Conservation (phyloP, 2,329 filamentous ascomycete species). For the Curvularia sp. region DNA sequence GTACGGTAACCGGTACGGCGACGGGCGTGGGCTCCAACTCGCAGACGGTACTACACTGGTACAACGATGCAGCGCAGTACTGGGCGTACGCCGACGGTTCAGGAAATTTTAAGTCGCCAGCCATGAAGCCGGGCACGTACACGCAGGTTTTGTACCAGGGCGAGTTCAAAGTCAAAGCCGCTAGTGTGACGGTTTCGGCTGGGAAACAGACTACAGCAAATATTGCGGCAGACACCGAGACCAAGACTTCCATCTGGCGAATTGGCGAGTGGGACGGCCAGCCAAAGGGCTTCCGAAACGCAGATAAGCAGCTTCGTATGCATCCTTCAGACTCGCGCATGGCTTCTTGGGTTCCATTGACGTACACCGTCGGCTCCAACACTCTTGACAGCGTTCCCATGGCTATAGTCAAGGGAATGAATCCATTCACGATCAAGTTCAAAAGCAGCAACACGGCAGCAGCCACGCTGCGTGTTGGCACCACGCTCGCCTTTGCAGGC, state of each 20-base stretch:
- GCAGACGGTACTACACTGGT: slow-evolving; percentile 69
- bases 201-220: slow-evolving; percentile 59
- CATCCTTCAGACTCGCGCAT: slow-evolving; percentile 72
- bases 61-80: slow-evolving; percentile 69
- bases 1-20: slow-evolving; percentile 67
- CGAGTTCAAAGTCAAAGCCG: slow-evolving; percentile 63
- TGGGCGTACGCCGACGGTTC: slow-evolving; percentile 64
- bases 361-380: slow-evolving; percentile 67
- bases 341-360: slow-evolving; percentile 65
- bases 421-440: slow-evolving; percentile 69
- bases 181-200: slow-evolving; percentile 56
- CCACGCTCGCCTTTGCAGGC: slow-evolving; percentile 68
- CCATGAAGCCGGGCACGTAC: slow-evolving; percentile 73
- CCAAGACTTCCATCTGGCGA: slow-evolving; percentile 65
- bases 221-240: slow-evolving; percentile 59
- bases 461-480: slow-evolving; percentile 69
- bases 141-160: slow-evolving; percentile 71
- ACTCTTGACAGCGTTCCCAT: slow-evolving; percentile 65
- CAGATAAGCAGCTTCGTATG: slow-evolving; percentile 71
- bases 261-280: slow-evolving; percentile 72
- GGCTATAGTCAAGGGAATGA: slow-evolving; percentile 69
- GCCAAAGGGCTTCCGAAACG: slow-evolving; percentile 67
- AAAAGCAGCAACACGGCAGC: slow-evolving; percentile 60
- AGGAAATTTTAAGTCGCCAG: slow-evolving; percentile 68
- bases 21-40: slow-evolving; percentile 62